Percentiles rank a stretch among this genome's conserved stretches.
Evolutionary conservation across 2,329 filamentous ascomycete species (phyloP).

Genomic region (Fusarium sp.): DNA sequence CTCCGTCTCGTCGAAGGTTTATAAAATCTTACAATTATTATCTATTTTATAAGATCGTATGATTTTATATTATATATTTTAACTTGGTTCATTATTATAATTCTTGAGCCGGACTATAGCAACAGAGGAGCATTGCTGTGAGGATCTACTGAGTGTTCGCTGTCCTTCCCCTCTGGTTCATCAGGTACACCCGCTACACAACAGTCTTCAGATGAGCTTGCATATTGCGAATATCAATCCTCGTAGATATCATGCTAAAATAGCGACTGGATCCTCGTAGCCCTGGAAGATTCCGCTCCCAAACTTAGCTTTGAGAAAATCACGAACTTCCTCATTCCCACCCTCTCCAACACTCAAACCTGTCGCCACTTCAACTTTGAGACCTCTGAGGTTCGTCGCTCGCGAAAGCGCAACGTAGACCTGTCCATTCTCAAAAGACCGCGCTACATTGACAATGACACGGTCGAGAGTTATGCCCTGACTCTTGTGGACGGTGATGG

Average conservation of each 20-base stretch:
- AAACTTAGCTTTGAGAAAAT: conserved; percentile 24
- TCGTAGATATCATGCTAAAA: not conserved
- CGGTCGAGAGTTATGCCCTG: conserved; percentile 73
- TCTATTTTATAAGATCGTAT: no score
- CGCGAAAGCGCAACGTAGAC: not conserved
- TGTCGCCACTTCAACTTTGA: conserved; percentile 28
- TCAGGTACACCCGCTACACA: no score
- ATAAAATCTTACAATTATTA: no score
- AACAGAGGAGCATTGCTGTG: no score
- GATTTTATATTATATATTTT: no score
- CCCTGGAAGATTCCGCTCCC: not conserved
- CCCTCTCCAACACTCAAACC: not conserved
- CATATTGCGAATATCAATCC: no score
- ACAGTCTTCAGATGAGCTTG: not conserved
- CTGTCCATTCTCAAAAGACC: not conserved
- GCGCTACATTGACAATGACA: not conserved
- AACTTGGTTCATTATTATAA: no score
- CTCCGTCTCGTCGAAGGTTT: no score
- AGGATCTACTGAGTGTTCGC: no score
- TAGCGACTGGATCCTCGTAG: not conserved
- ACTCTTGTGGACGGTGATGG: conserved; percentile 73
- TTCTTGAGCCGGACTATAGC: no score
- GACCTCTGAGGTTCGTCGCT: not conserved
- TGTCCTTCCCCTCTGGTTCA: no score
- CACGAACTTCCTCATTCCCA: conserved; percentile 14